Evolutionary conservation across 306 rosid species (phyloP).

Genomic region (Lathyrus sativus): DNA sequence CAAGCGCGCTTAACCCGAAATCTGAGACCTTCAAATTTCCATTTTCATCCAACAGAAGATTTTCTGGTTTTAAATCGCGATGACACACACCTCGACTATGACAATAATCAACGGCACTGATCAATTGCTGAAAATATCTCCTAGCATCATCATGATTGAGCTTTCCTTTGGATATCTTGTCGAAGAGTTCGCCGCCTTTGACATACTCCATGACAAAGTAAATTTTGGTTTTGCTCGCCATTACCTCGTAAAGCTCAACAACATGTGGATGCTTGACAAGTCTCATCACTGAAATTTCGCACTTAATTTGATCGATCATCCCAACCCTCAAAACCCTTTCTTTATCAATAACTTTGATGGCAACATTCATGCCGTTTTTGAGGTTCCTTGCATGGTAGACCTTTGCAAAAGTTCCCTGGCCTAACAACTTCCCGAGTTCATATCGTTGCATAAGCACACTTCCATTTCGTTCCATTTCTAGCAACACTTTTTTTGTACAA

Average conservation of each 20-base stretch:
- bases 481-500: slow-evolving; percentile 11
- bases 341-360: slow-evolving; percentile 74
- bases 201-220: slow-evolving; percentile 88
- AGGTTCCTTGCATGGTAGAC: slow-evolving; percentile 75
- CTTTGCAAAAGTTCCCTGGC: slow-evolving; percentile 98
- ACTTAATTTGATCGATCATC: slow-evolving; percentile 85
- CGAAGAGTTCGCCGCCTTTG: slow-evolving; percentile 87
- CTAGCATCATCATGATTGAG: slow-evolving; percentile 74
- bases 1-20: slow-evolving; percentile 84
- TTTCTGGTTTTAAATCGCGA: slow-evolving; percentile 90
- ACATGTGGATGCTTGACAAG: slow-evolving; percentile 81
- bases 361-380: slow-evolving; percentile 62
- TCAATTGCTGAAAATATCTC: slow-evolving; percentile 78
- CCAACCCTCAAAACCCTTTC: slow-evolving; percentile 76
- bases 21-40: slow-evolving; percentile 84
- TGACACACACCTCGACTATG: slow-evolving; percentile 89
- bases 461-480: slow-evolving; percentile 67
- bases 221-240: slow-evolving; percentile 91
- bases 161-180: slow-evolving; percentile 80
- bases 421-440: slow-evolving; percentile 72
- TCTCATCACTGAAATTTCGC: slow-evolving; percentile 89
- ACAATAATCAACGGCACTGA: slow-evolving; percentile 89
- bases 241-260: slow-evolving; percentile 90
- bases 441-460: slow-evolving; percentile 74
- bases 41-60: slow-evolving; percentile 80